These are phyloP conservation scores for Fusarium avenaceum DNA, from an alignment of 2,329 filamentous ascomycete genomes.

Conservation along the genomic window DNA sequence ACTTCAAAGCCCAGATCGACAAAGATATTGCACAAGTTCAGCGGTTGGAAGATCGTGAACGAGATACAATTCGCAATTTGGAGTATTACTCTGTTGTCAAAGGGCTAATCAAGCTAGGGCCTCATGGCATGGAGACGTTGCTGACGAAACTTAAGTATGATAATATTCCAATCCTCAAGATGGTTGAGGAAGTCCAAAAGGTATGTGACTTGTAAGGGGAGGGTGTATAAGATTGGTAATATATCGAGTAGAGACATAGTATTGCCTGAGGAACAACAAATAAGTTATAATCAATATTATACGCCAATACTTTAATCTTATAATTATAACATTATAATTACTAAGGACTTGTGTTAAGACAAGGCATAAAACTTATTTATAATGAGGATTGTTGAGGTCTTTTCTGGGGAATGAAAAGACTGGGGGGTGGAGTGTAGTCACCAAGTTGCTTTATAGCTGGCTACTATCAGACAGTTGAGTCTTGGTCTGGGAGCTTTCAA, in stretches of 20 bases:
- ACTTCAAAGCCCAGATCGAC: not conserved
- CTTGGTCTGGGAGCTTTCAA: not conserved
- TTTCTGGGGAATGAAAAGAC: not conserved
- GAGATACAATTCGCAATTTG: not conserved
- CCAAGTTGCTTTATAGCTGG: no score
- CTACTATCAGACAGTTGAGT: not conserved
- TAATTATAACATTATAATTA: no score
- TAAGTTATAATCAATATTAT: not conserved
- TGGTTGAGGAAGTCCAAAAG: not conserved
- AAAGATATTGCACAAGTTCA: not conserved
- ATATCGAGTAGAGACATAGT: not conserved
- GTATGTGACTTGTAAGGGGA: not conserved
- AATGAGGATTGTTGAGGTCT: not conserved
- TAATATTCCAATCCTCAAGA: not conserved
- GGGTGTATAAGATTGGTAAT: not conserved
- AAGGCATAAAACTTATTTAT: not conserved
- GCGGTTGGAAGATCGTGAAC: not conserved
- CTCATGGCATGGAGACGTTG: not conserved
- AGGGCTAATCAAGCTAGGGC: not conserved
- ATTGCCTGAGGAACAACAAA: not conserved
- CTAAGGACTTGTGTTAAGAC: not conserved
- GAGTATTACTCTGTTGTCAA: conserved; percentile 4
- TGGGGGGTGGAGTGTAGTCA: not conserved
- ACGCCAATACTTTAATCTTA: not conserved
- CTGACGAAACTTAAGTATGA: conserved; percentile 1